Evolutionary conservation across 2,329 filamentous ascomycete species (phyloP).

Genomic region (Aspergillus calidoustus): DNA sequence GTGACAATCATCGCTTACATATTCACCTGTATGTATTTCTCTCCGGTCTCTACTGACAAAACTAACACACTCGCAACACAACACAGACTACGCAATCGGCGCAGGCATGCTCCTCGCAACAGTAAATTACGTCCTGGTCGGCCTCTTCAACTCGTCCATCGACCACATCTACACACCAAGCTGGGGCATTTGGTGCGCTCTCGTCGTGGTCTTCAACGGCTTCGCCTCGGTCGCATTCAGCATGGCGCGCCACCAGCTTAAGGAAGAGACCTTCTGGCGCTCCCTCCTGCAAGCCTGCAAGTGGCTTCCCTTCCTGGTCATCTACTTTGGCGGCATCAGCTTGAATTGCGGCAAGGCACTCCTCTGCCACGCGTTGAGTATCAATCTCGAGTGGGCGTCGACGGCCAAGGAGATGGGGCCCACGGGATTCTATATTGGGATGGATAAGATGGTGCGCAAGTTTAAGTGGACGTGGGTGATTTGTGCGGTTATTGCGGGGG

Average conservation of each 20-base stretch:
- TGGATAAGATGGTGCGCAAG: constrained; percentile 75
- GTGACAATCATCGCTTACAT: constrained; percentile 74
- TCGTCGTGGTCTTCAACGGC: constrained; percentile 68
- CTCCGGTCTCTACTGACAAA: background rate
- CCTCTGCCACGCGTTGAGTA: constrained; percentile 80
- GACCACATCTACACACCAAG: constrained; percentile 71
- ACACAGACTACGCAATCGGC: constrained; percentile 68
- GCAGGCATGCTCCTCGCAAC: constrained; percentile 69
- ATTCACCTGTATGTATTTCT: constrained; percentile 56
- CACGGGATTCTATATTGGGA: constrained; percentile 74
- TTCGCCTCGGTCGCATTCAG: constrained; percentile 66
- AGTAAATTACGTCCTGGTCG: constrained; percentile 72
- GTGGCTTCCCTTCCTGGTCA: constrained; percentile 67
- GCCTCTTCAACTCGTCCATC: constrained; percentile 70
- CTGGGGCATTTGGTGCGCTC: constrained; percentile 64
- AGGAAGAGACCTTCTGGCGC: constrained; percentile 56
- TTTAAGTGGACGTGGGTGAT: constrained; percentile 65
- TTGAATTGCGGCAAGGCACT: constrained; percentile 71
- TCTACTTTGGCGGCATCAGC: constrained; percentile 84
- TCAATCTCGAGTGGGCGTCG: constrained; percentile 85
- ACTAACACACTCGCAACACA: background rate
- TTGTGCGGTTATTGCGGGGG: constrained; percentile 17
- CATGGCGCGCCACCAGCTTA: constrained; percentile 65
- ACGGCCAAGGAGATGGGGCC: constrained; percentile 81
- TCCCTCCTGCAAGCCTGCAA: constrained; percentile 63